Base-by-base conservation (phyloP, 2,329 filamentous ascomycete species). In the Aspergillus brasiliensis region DNA sequence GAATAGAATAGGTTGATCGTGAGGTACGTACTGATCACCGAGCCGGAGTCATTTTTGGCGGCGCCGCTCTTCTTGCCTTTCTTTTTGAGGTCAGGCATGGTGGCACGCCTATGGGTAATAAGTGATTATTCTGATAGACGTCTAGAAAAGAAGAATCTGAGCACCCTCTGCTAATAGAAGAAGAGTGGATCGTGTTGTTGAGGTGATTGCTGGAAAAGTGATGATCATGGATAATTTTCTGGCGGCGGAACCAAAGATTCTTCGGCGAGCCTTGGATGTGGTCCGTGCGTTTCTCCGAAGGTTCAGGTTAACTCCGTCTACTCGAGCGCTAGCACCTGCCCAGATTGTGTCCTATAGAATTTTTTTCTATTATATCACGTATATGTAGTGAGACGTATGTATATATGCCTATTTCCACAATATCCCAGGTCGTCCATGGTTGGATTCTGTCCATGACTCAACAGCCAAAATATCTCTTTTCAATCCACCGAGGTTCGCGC, bases 381-480 rank as follows among this genome's bases (percentile, higher is more conserved):
- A 48, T 15, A 34, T 51, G 13, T 6, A n/a, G 51, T 34, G 31
- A 34, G 11, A 34, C 13, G 49, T 44, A 28, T 56, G 42, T 42
- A 51, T 38, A 61, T 42, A 49, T 37, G 31, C 31, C 21, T 42
- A 27, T 15, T 27, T 25, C 28, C 34, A 38, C 23, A 38, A 27
- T 40, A 42, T n/a, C 17, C 15, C 7, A 19, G 4, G n/a, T 19
- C 10, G n/a, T 1, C 17, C 40, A 23, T 2, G 19, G 10, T 21
- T 15, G 23, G 19, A 23, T 42, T 37, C 40, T 13, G 23, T 28
- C 37, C 8, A 28, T 21, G 6, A 21, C 8, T 67, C 65, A 97
- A 76, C 92, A 96, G n/a, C 93, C 88, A 74, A 97, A 89, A 76
- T 97, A 98, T 70, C 88, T 87, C 73, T 86, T 88, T 80, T 97